These are phyloP conservation scores for Kalmusia sp. DNA, from an alignment of 2,329 filamentous ascomycete species.

Conservation along the genomic window DNA sequence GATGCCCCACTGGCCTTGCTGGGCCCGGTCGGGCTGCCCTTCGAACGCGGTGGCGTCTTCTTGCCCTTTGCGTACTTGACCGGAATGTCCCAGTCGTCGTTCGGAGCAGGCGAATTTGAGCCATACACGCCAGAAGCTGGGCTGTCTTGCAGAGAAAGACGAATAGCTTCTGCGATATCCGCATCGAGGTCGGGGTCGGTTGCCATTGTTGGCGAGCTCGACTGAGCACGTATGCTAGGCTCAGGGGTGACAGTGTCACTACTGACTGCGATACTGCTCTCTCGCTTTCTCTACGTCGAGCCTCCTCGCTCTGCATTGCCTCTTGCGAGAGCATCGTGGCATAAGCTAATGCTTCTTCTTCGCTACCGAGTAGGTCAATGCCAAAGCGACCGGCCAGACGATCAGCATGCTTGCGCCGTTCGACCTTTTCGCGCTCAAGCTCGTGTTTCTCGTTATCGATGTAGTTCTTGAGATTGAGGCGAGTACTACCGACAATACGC, in stretches of 20 bases:
- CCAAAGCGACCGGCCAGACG: conserved; percentile 83
- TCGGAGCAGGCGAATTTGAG: conserved; percentile 13
- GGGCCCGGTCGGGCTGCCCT: conserved; percentile 34
- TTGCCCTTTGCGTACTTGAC: conserved; percentile 53
- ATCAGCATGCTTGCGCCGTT: conserved; percentile 70
- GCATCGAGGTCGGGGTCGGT: conserved; percentile 60
- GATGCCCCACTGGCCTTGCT: conserved; percentile 43
- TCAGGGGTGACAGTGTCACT: conserved; percentile 48
- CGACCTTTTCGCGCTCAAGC: conserved; percentile 74
- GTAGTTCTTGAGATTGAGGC: conserved; percentile 77
- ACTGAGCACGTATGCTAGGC: conserved; percentile 33
- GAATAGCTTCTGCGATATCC: conserved; percentile 69
- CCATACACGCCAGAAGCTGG: conserved; percentile 21
- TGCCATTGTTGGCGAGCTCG: conserved; percentile 38
- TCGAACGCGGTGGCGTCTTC: conserved; percentile 31
- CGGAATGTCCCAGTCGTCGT: conserved; percentile 50
- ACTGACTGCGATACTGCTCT: conserved; percentile 46
- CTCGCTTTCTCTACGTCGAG: conserved; percentile 54
- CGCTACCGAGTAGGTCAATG: conserved; percentile 71
- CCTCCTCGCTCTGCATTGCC: conserved; percentile 57
- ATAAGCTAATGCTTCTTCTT: conserved; percentile 70
- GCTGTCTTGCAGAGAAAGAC: conserved; percentile 53
- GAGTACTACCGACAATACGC: conserved; percentile 66
- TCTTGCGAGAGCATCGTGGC: conserved; percentile 69
- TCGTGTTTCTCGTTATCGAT: conserved; percentile 88